These are phyloP conservation scores for Mycena vitilis DNA, from an alignment of 768 basidiomycete species.

Conservation along the genomic window DNA sequence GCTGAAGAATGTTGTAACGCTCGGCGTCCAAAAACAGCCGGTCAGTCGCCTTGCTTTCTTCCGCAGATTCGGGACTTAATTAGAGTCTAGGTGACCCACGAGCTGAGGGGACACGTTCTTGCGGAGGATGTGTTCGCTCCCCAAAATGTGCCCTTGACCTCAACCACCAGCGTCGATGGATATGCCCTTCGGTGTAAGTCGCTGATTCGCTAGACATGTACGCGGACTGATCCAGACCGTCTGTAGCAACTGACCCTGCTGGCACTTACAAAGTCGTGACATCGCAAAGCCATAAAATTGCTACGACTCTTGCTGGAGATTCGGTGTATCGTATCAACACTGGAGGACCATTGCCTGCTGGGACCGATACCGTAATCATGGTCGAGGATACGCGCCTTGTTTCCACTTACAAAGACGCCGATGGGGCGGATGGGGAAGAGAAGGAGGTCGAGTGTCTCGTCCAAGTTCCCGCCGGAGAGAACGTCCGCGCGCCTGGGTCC, in stretches of 20 bases:
- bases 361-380: conserved; percentile 88
- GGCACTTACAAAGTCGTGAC: conserved; percentile 78
- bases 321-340: conserved; percentile 86
- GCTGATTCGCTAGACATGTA: neutral
- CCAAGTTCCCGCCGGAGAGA: conserved; percentile 73
- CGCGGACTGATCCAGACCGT: conserved; percentile 1
- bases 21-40: conserved; percentile 52
- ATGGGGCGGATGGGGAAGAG: conserved; percentile 69
- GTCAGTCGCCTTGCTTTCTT: conserved; percentile 49
- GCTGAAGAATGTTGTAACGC: conserved; percentile 56
- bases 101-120: conserved; percentile 75
- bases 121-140: conserved; percentile 80
- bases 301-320: conserved; percentile 59
- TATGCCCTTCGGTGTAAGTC: conserved; percentile 79
- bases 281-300: conserved; percentile 60
- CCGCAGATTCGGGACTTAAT: conserved; percentile 10
- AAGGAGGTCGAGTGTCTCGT: conserved; percentile 74
- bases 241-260: conserved; percentile 70
- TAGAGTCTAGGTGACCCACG: conserved; percentile 62
- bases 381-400: conserved; percentile 90
- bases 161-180: conserved; percentile 89
- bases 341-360: conserved; percentile 81
- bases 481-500: conserved; percentile 78
- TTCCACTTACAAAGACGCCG: conserved; percentile 56
- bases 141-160: conserved; percentile 69